These are phyloP conservation scores for Globisporangium paroecandrum DNA, from an alignment of 352 stramenopile species.

Conservation along the genomic window DNA sequence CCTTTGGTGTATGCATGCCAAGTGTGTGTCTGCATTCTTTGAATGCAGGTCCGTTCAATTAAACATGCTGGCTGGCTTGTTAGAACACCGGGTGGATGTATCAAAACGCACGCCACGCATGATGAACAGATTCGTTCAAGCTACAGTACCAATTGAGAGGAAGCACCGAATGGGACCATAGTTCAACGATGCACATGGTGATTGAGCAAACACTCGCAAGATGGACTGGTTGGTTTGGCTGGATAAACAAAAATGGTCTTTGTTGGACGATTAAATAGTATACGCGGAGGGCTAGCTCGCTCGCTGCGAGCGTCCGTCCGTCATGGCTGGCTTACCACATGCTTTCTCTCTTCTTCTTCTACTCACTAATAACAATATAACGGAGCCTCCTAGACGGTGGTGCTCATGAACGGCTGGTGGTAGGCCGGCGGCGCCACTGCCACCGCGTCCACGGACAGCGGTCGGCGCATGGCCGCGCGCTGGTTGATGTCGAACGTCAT, in stretches of 20 bases:
- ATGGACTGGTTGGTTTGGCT: neutral
- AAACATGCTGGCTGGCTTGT: neutral
- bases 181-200: neutral
- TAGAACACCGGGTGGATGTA: too few species aligned
- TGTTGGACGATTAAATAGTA: neutral
- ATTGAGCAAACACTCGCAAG: neutral
- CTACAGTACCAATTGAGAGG: too few species aligned
- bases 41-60: neutral
- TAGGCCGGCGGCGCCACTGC: conserved; percentile 11
- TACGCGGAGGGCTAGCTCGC: neutral
- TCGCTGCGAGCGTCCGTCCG: neutral
- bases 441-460: conserved; percentile 2
- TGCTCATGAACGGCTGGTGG: conserved; percentile 32
- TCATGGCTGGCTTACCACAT: neutral
- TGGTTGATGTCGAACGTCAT: conserved; percentile 66
- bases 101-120: too few species aligned
- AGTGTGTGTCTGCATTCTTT: neutral
- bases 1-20: neutral
- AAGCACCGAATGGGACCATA: neutral
- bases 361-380: conserved; percentile 6
- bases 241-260: neutral
- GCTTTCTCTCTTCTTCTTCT: neutral
- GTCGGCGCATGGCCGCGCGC: conserved; percentile 14
- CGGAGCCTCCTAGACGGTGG: conserved; percentile 21
- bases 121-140: too few species aligned